Evolutionary conservation across 352 stramenopile species (phyloP), one percentile per base, ranked within the genome.

Genomic region (Globisporangium yorkense): DNA sequence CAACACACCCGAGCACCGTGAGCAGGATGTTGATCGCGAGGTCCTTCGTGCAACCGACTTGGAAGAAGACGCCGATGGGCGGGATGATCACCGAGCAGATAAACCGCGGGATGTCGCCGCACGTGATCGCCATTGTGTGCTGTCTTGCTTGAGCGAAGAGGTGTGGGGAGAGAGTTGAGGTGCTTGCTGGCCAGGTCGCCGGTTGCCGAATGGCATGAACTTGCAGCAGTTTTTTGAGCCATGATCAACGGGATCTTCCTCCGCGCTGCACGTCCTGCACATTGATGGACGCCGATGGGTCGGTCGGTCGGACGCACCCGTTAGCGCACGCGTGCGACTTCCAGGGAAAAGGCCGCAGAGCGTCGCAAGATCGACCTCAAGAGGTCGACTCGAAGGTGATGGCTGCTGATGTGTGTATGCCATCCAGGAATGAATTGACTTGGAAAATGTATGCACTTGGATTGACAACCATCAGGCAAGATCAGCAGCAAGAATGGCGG

Each of bases 21-120:
- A 88, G 74, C 64, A 88, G 60, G 21, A 82, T 70, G 71, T 88
- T 88, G 59, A 88, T 86, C 39, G 72, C 72, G 13, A 88, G 65
- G 51, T 77, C 69, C 7, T 59, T 63, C 3, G 33, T 74, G 57
- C 69, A 77, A 50, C 69, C 69, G 15, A 67, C 60, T 48, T 77
- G 69, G 66, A 77, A 74, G 39, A 68, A 77, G 1, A 77, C 69
- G 12, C 69, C 69, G 5, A 77, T n/a, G 1, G 69, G 69, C 21
- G 69, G 69, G 35, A 88, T 75, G 61, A 88, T 82, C 43, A 88
- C 66, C 16, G 75, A 83, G 61, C 78, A 88, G 64, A 88, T 80
- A 43, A 88, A 51, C 20, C 78, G 75, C 55, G 77, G 78, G 59
- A 88, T 83, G 56, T 88, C 78, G 63, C 75, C 78, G 64, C 68